Evolutionary conservation across 768 basidiomycete species (phyloP).

Genomic region (Neoboletus magnificus): DNA sequence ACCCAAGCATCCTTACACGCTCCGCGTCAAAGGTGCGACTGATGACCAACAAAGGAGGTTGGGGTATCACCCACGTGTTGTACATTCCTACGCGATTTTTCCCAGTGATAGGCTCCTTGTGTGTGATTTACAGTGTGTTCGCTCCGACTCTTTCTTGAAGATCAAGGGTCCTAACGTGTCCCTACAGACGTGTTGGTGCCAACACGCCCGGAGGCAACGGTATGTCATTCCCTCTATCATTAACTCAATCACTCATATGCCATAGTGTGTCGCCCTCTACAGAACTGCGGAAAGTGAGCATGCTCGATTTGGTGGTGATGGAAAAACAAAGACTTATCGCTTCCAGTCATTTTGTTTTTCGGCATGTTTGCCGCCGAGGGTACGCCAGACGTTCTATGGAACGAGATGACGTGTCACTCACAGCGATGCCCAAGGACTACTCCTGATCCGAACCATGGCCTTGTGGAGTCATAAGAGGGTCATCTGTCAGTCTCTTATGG

Average conservation of each 20-base stretch:
- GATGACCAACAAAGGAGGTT: not conserved
- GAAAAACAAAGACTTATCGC: not conserved
- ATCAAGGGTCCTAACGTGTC: not conserved
- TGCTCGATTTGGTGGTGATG: not conserved
- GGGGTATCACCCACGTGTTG: slow-evolving; percentile 11
- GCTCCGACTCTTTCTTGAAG: not conserved
- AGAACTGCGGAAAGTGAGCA: slow-evolving; percentile 6
- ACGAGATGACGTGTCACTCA: not conserved
- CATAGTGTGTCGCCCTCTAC: slow-evolving; percentile 7
- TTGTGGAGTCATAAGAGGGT: slow-evolving; percentile 1
- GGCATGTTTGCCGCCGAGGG: slow-evolving; percentile 9
- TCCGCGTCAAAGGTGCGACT: not conserved
- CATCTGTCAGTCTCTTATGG: not conserved
- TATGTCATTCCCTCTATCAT: not conserved
- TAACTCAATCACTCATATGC: not conserved
- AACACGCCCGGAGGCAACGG: not conserved
- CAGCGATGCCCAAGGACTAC: not conserved
- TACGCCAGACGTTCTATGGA: not conserved
- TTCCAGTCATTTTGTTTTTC: slow-evolving; percentile 3
- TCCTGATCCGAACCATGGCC: slow-evolving; percentile 11
- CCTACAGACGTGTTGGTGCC: not conserved
- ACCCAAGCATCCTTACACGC: not conserved
- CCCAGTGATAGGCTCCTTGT: slow-evolving; percentile 2
- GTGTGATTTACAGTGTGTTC: slow-evolving; percentile 5
- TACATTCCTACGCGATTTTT: slow-evolving; percentile 11